A percentile compares a stretch with the other conserved stretches of the same genome.
phyloP scores from a whole-genome alignment of 2,329 filamentous ascomycete species.

The Phaeoacremonium minimum region DNA sequence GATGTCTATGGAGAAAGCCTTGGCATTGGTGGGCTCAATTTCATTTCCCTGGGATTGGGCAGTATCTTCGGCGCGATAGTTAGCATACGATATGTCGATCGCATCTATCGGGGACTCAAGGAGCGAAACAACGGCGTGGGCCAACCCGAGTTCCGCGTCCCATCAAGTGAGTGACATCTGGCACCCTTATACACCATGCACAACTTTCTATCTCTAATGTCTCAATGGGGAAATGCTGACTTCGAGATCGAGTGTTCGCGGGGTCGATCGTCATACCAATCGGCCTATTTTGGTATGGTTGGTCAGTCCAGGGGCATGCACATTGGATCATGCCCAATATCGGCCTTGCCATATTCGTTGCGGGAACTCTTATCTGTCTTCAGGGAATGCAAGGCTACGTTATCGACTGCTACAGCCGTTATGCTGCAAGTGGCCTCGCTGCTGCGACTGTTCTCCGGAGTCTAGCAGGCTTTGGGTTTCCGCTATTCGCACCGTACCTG shows the following conservation, averaged over 20 bases:
- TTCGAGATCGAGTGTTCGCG: no score
- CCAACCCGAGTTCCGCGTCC: slow-evolving; percentile 39
- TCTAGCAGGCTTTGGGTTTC: slow-evolving; percentile 44
- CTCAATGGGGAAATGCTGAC: no score
- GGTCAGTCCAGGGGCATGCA: slow-evolving; percentile 33
- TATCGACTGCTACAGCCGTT: slow-evolving; percentile 38
- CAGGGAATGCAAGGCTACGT: slow-evolving; percentile 41
- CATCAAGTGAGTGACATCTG: no score
- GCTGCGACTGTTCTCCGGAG: slow-evolving; percentile 38
- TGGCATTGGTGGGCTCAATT: slow-evolving; percentile 28
- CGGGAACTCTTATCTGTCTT: slow-evolving; percentile 33
- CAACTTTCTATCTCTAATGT: no score
- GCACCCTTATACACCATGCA: no score
- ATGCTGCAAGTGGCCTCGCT: slow-evolving; percentile 38
- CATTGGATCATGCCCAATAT: slow-evolving; percentile 43
- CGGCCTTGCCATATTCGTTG: slow-evolving; percentile 29
- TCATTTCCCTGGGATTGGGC: slow-evolving; percentile 28
- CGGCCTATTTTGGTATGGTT: slow-evolving; percentile 39
- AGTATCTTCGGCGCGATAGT: slow-evolving; percentile 28
- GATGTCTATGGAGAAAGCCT: slow-evolving; percentile 22
- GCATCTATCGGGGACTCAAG: slow-evolving; percentile 36
- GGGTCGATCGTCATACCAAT: slow-evolving; percentile 37
- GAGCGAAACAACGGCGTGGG: slow-evolving; percentile 24
- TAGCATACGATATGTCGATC: slow-evolving; percentile 38
- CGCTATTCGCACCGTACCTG: slow-evolving; percentile 43